Base-by-base conservation (phyloP, 768 basidiomycete genomes). In the Amanita rubescens region DNA sequence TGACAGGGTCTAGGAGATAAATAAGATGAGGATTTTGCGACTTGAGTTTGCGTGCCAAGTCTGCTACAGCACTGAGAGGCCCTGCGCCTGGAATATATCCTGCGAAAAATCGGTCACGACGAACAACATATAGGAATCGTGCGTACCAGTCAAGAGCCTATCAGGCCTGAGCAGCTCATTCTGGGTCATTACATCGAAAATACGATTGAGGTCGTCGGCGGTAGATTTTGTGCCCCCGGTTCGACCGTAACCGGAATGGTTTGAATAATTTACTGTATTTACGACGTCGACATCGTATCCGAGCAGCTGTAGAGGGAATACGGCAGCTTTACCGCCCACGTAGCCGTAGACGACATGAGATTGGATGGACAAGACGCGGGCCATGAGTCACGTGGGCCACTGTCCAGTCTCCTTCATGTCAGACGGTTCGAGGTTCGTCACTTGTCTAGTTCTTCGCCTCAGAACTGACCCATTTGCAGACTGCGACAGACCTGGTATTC, bases 231-330 rank as follows among this genome's bases (percentile, higher is more conserved):
- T 80, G 0, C 96, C 95, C 32, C 87, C 87, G 44, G 80, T 80
- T 38, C 81, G 79, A 12, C 85, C 83, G 71, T 97, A 97, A 6
- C 92, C 94, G 5, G 92, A 78, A 65, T 99, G 95, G 60, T 98
- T 99, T 7, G 90, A 90, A 66, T 89, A 97, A 62, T 96, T 89
- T 34, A 97, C 94, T 1, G 92, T 92, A 63, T 94, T 94, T 19
- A 95, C 79, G 52, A 87, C 79, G 74, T 99, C 95, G 42, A 98
- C 94, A 59, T 99, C 93, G 69, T 87, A 98, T 10, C 93, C 94
- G 42, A 98, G 79, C 56, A 76, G 90, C 75, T 81, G 95, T 58
- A 82, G 81, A 1, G 86, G 84, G 60, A 87, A 88, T 5, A 82
- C 78, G 0, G 87, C 85, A 9, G 85, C 86, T 65, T 88, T 89